Evolutionary conservation across 2,329 filamentous ascomycete genomes (phyloP), one percentile per base, ranked within the genome.

Genomic region (Ophidiomyces ophidiicola): DNA sequence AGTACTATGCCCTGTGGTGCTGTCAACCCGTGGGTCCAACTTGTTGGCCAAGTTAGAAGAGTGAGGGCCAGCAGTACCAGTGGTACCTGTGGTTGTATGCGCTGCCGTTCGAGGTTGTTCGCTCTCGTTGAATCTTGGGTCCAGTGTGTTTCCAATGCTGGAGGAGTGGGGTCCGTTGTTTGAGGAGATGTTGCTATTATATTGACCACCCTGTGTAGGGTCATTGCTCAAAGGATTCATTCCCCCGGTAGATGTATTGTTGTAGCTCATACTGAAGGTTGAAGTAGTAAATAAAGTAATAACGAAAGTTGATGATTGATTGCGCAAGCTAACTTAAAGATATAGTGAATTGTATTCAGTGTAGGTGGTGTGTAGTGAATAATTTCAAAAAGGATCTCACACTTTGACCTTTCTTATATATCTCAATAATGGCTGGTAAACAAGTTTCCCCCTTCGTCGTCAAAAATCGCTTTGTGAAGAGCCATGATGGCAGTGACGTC

Each of bases 31-130:
- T 23, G 61, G 60, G 40, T 64, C 61, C 5, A 51, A 24, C 39
- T 56, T 60, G 43, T 64, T 64, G 25, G 54, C 52, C 10, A 57
- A 32, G 17, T 61, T 58, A 11, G 55, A 55, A 8, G 42, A 42
- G 39, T 59, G 60, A 15, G 58, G 60, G 10, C 31, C 29, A 21
- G 36, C 15, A 19, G 33, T 36, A 18, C 25, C 36, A 39, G 18
- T 24, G 2, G 29, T 32, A 18, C 36, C 36, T n/a, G 31, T 36
- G 12, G 33, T 36, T 6, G 19, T 21, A 26, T 36, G 33, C 10
- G 36, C 10, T 2, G n/a, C n/a, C n/a, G n/a, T n/a, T n/a, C n/a
- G n/a, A 6, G 24, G 7, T 7, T 26, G 24, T n/a, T 7, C 6
- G n/a, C 7, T 7, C 7, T n/a, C 24, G n/a, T 7, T 7, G 24